phyloP scores from a whole-genome alignment of 768 basidiomycete species.

The Collybia mongolica region DNA sequence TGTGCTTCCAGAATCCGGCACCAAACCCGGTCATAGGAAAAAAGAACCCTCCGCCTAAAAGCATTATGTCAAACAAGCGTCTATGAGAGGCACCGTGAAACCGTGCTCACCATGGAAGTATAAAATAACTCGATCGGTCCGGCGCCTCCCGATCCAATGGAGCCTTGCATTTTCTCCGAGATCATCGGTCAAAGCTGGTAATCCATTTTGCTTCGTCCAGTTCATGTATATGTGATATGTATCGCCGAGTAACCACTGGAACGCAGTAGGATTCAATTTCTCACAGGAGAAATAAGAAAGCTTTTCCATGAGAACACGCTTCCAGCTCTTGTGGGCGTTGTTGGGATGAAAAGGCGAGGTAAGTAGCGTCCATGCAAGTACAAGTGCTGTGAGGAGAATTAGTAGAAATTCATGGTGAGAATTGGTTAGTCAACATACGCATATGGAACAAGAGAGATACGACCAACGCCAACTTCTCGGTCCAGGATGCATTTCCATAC shows the following conservation, averaged over 20 bases:
- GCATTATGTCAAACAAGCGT: neutral
- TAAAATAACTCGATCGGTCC: constrained; percentile 28
- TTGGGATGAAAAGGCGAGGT: constrained; percentile 18
- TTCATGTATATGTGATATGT: constrained; percentile 17
- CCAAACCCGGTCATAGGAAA: constrained; percentile 17
- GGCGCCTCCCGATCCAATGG: constrained; percentile 30
- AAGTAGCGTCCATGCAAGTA: constrained; percentile 18
- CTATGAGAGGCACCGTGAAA: neutral
- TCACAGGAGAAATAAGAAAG: constrained; percentile 9
- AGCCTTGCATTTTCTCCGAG: constrained; percentile 24
- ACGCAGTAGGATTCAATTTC: constrained; percentile 16
- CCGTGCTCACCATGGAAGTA: constrained; percentile 28
- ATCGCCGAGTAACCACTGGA: constrained; percentile 21
- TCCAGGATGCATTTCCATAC: constrained; percentile 13
- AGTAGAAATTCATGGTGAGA: neutral
- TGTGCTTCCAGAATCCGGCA: constrained; percentile 22
- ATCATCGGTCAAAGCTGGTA: constrained; percentile 22
- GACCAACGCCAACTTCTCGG: constrained; percentile 7
- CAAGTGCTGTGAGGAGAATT: constrained; percentile 9
- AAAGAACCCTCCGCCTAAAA: constrained; percentile 25
- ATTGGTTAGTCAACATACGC: constrained; percentile 8
- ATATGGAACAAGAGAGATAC: constrained; percentile 6
- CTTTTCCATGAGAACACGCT: constrained; percentile 18
- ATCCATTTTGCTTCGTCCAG: constrained; percentile 20
- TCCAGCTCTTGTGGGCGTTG: constrained; percentile 21